phyloP scores from a whole-genome alignment of 805 yeast genomes.

The Wickerhamomyces chambardii region DNA sequence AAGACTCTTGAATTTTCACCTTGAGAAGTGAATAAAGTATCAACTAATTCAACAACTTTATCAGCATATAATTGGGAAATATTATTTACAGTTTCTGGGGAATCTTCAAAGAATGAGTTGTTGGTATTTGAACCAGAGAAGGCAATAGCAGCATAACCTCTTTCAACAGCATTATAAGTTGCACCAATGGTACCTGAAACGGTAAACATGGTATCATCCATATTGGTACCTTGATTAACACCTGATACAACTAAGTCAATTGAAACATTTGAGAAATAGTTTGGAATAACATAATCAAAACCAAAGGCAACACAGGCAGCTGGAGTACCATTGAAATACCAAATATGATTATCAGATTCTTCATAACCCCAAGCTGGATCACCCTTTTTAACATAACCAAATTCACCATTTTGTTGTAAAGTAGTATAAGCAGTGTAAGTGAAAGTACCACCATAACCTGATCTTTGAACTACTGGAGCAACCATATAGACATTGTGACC shows the following conservation, averaged over 20 bases:
- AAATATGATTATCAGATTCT: conserved; percentile 27
- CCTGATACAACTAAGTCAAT: conserved; percentile 43
- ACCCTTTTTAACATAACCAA: conserved; percentile 36
- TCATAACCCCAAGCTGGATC: conserved; percentile 51
- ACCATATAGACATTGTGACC: conserved; percentile 40
- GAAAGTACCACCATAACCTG: conserved; percentile 49
- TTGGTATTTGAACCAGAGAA: conserved; percentile 40
- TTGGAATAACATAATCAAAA: conserved; percentile 37
- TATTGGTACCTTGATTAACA: conserved; percentile 44
- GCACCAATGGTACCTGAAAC: conserved; percentile 46
- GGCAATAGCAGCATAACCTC: conserved; percentile 42
- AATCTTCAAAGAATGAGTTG: conserved; percentile 34
- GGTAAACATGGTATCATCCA: conserved; percentile 32
- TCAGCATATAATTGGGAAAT: conserved; percentile 26
- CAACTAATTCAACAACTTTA: conserved; percentile 29
- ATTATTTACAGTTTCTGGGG: conserved; percentile 29
- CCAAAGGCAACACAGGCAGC: conserved; percentile 42
- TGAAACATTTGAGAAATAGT: conserved; percentile 29
- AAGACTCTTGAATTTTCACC: conserved; percentile 27
- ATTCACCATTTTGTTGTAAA: conserved; percentile 36
- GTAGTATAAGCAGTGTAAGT: conserved; percentile 29
- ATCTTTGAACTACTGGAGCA: conserved; percentile 42
- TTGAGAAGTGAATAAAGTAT: conserved; percentile 25
- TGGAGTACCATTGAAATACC: conserved; percentile 52
- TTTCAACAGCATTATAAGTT: conserved; percentile 34